These are phyloP conservation scores for Begonia loranthoides DNA, from an alignment of 306 rosid species.

Conservation along the genomic window DNA sequence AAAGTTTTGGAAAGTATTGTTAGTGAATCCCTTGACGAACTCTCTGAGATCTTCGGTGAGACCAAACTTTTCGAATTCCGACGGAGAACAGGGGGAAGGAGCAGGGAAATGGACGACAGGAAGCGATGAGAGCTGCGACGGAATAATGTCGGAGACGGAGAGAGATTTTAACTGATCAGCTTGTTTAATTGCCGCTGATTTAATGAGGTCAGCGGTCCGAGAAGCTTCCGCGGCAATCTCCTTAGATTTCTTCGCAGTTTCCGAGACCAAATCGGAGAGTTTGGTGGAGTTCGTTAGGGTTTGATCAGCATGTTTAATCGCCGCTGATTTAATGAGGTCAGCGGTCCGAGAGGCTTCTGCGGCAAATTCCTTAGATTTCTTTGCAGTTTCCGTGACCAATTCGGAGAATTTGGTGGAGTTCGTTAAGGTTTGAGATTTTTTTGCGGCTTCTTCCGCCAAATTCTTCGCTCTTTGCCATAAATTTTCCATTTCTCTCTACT, in stretches of 20 bases:
- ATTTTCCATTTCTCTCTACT: constrained; percentile 47
- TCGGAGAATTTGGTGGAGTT: constrained; percentile 57
- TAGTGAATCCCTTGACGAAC: constrained; percentile 79
- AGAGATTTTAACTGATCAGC: constrained; percentile 84
- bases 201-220: constrained; percentile 75
- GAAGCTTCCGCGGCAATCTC: constrained; percentile 96
- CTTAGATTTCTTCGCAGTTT: constrained; percentile 80
- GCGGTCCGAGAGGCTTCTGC: constrained; percentile 93
- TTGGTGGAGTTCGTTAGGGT: constrained; percentile 34
- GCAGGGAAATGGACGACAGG: constrained; percentile 19
- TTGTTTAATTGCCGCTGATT: constrained; percentile 60
- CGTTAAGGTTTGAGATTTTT: constrained; percentile 52
- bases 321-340: constrained; percentile 70
- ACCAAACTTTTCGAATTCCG: constrained; percentile 48
- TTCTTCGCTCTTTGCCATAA: constrained; percentile 76
- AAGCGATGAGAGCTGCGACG: constrained; percentile 50
- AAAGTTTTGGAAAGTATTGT: constrained; percentile 70
- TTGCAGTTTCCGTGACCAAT: constrained; percentile 83
- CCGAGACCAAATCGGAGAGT: constrained; percentile 84
- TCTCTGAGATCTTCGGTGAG: constrained; percentile 76
- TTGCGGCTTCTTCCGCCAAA: constrained; percentile 93
- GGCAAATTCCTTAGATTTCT: constrained; percentile 83
- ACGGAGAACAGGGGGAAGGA: constrained; percentile 19
- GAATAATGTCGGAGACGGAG: constrained; percentile 53
- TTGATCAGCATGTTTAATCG: constrained; percentile 67